A percentile compares a stretch with the other conserved stretches of the same genome.
Conservation (phyloP, 2,329 filamentous ascomycete genomes). For the Pseudopithomyces chartarum region DNA sequence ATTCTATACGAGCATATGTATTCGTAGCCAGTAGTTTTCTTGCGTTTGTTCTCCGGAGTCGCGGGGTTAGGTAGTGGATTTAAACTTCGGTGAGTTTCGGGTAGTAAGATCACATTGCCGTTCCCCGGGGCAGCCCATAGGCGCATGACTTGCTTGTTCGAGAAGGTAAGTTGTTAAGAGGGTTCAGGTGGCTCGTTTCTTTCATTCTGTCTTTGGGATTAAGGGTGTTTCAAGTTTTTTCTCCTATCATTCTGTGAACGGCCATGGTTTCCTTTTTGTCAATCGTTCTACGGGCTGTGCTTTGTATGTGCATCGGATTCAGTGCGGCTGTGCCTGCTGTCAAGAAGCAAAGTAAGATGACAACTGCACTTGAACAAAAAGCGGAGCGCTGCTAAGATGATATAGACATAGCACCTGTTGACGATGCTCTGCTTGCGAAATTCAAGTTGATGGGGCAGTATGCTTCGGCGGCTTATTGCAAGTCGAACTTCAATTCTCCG, state of each 20-base stretch:
- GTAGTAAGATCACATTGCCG: too few species aligned
- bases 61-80: not conserved
- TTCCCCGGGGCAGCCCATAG: too few species aligned
- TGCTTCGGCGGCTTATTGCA: constrained; percentile 59
- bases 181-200: not conserved
- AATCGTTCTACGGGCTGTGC: not conserved
- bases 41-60: not conserved
- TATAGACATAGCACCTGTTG: constrained; percentile 26
- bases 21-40: not conserved
- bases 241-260: not conserved
- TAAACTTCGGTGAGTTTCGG: not conserved
- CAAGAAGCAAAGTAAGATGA: constrained; percentile 47
- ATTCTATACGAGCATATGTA: not conserved
- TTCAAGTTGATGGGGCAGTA: constrained; percentile 50
- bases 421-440: constrained; percentile 20
- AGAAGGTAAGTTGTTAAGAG: not conserved
- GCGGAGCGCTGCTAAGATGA: not conserved
- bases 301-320: not conserved
- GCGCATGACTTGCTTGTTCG: too few species aligned
- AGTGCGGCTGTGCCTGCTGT: constrained; percentile 4
- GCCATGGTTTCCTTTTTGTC: constrained; percentile 4
- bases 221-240: not conserved
- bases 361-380: not conserved
- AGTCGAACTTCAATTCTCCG: constrained; percentile 51
- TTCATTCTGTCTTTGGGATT: not conserved